Evolutionary conservation across 305 asterid genomes (phyloP), one percentile per base, ranked within the genome.

Genomic region (Plantago coronopus): DNA sequence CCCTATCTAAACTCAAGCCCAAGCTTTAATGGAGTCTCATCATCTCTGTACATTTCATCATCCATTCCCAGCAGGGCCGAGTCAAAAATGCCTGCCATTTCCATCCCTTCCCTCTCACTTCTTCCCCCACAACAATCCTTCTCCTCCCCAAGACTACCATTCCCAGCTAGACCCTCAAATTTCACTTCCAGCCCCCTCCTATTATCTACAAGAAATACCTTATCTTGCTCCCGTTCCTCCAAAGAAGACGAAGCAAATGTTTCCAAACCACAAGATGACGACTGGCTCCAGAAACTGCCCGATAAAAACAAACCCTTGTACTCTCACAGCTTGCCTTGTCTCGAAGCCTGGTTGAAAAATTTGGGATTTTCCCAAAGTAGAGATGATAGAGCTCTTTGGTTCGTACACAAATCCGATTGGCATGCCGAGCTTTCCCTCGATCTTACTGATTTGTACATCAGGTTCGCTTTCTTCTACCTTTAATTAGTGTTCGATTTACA

Each of bases 361-460:
- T 71, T 89, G 56, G 95, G 95, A 37, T 93, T 93, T 81, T 53
- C 62, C 42, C 97, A 87, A 79, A 93, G 89, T 25, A 75, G 78
- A 75, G 97, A 91, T 7, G 95, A 91, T 70, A 78, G 94, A 74
- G 94, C 97, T 48, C 77, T 80, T 72, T 93, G 98, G 98, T 80
- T 76, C 34, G 85, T 87, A 49, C 89, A 93, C 72, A 89, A 86
- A 5, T 74, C 81, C 22, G 85, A 80, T 71, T 93, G 97, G 98
- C 94, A 80, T 51, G 97, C 97, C 0, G 91, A 78, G 59, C 85
- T 93, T 34, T 80, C 84, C 42, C 94, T 93, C 61, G 98, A 93
- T 75, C 78, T 80, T 68, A 87, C 98, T 44, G 97, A 93, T 69
- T 77, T 93, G 29, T 80, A 68, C 70, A 93, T 89, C 62, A 87